Evolutionary conservation across 305 asterid genomes (phyloP).

Genomic region (Fraxinus platypoda): DNA sequence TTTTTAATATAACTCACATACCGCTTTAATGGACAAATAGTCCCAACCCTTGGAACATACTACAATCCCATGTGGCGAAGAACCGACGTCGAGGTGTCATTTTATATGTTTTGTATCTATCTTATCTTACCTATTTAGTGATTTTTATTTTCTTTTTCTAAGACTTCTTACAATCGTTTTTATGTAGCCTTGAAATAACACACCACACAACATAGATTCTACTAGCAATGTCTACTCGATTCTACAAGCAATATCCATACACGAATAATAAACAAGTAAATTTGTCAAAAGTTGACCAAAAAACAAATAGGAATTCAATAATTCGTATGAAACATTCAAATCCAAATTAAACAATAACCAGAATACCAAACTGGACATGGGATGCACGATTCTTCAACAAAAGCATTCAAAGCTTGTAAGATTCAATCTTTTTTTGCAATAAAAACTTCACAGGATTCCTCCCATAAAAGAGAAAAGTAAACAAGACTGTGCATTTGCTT

Average conservation of each 20-base stretch:
- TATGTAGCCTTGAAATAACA: neutral
- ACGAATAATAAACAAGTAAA: slow-evolving; percentile 10
- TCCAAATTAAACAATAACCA: neutral
- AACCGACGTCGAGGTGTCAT: neutral
- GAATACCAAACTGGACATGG: slow-evolving; percentile 21
- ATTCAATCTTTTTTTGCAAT: neutral
- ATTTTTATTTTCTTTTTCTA: no score
- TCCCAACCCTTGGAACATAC: no score
- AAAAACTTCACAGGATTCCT: neutral
- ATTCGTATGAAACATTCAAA: slow-evolving; percentile 3
- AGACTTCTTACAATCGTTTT: neutral
- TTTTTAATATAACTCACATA: no score
- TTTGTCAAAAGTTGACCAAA: slow-evolving; percentile 24
- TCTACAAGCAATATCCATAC: neutral
- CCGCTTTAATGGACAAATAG: no score
- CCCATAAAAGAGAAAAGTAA: neutral
- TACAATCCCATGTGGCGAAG: no score
- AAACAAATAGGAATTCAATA: slow-evolving; percentile 18
- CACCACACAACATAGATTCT: neutral
- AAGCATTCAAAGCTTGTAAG: neutral
- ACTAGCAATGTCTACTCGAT: neutral
- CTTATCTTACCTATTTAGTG: neutral
- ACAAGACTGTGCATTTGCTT: neutral
- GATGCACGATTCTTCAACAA: slow-evolving; percentile 35
- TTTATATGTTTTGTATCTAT: neutral